Evolutionary conservation across 1,284 basidiomycete genomes (phyloP), one percentile per base, ranked within the genome.

Genomic region (Apiotrichum gracile): DNA sequence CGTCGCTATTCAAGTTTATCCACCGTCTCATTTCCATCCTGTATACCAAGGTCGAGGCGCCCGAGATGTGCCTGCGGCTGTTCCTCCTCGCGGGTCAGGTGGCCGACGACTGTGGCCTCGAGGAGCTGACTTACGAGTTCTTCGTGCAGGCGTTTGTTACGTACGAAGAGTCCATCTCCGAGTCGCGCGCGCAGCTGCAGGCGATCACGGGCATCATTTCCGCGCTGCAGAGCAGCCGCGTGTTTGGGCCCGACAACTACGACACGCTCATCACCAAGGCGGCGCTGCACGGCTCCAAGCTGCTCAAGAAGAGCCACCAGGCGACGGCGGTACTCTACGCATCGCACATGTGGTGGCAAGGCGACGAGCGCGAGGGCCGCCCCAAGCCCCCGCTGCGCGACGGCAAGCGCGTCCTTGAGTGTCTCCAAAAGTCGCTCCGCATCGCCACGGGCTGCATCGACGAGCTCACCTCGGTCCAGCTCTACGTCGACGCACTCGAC

Each of bases 261-360:
- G 92, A 96, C 67, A 96, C 91, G 5, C 76, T 97, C 58, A 91
- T 96, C 66, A 94, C 92, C 33, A 97, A 97, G 76, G 92, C 91
- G 22, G 91, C 92, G 10, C 77, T 96, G 62, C 92, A 97, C 70
- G 91, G 89, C 6, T 88, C 91, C 42, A 92, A 93, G 75, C 73
- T 96, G 60, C 73, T 97, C 69, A 97, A 97, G 81, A 96, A 97
- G 79, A 88, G 90, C 25, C 92, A 96, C 74, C 92, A 97, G 75
- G 87, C 91, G 16, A 89, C 84, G 7, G 92, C 91, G 4, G 91
- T 97, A n/a, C 85, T 88, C 47, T 80, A 92, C 38, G 92, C 92
- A 3, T 93, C 90, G 70, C 92, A 97, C 77, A 77, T 96, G 67
- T 96, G 91, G 91, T 97, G 91, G 91, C 92, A 97, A 71, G 86